Conservation (phyloP, 441 rosid genomes). For the Populus trichocarpa region DNA sequence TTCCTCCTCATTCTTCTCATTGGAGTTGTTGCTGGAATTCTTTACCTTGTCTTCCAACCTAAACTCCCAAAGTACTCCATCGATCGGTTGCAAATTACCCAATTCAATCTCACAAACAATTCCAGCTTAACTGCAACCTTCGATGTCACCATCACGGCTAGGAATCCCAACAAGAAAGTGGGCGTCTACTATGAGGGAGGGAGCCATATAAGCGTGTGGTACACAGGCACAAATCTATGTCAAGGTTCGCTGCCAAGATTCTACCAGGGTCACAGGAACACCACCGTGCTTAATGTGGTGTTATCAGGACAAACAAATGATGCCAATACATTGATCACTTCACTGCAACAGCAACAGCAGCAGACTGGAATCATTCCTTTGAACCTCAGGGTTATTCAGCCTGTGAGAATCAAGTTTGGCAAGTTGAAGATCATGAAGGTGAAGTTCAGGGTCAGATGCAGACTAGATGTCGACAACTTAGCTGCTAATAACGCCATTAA, state of each 20-base stretch:
- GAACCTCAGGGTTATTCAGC: slow-evolving; percentile 65
- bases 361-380: slow-evolving; percentile 57
- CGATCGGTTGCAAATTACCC: slow-evolving; percentile 54
- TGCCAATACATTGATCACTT: slow-evolving; percentile 36
- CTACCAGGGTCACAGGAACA: slow-evolving; percentile 86
- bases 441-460: slow-evolving; percentile 60
- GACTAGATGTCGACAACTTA: slow-evolving; percentile 50
- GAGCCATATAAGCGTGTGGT: slow-evolving; percentile 61
- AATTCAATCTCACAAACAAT: slow-evolving; percentile 35
- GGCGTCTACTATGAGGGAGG: slow-evolving; percentile 84
- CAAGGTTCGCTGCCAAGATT: slow-evolving; percentile 81
- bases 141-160: slow-evolving; percentile 60
- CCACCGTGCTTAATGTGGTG: slow-evolving; percentile 55
- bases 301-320: slow-evolving; percentile 56
- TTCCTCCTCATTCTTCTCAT: slow-evolving; percentile 44
- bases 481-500: slow-evolving; percentile 40
- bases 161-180: slow-evolving; percentile 70
- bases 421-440: slow-evolving; percentile 63
- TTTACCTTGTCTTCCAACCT: slow-evolving; percentile 75
- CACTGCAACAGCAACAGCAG: slow-evolving; percentile 41
- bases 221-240: slow-evolving; percentile 44
- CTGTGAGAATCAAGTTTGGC: slow-evolving; percentile 82
- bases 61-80: slow-evolving; percentile 74
- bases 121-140: slow-evolving; percentile 54
- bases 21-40: slow-evolving; percentile 47